phyloP scores from a whole-genome alignment of 176 grass and related monocot genomes.

The bread wheat (Triticum aestivum) region IWGSC_CS_RefSeq_v2.1 NC_057804.1:80044591-80045090 shows the following conservation, averaged over 20 bases:
- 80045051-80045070: too few relatives aligned
- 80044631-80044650: conserved; percentile 64
- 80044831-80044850: conserved; percentile 69
- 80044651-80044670: conserved; percentile 62
- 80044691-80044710: conserved; percentile 81
- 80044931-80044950: background rate
- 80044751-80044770: conserved; percentile 78
- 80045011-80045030: background rate
- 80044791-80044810: conserved; percentile 55
- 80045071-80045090: background rate
- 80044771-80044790: conserved; percentile 74
- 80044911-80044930: background rate
- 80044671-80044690: conserved; percentile 68
- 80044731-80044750: conserved; percentile 75
- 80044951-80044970: background rate
- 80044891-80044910: background rate
- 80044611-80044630: background rate
- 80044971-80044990: background rate
- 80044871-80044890: conserved; percentile 40
- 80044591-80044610: background rate
- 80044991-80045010: background rate
- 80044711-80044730: conserved; percentile 74
- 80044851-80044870: conserved; percentile 80
- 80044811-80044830: conserved; percentile 51
- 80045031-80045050: background rate